A percentile compares a stretch with the other conserved stretches of the same genome.
Conservation (phyloP, 805 yeast genomes). For the Vanderwaltozyma verrucispora region DNA sequence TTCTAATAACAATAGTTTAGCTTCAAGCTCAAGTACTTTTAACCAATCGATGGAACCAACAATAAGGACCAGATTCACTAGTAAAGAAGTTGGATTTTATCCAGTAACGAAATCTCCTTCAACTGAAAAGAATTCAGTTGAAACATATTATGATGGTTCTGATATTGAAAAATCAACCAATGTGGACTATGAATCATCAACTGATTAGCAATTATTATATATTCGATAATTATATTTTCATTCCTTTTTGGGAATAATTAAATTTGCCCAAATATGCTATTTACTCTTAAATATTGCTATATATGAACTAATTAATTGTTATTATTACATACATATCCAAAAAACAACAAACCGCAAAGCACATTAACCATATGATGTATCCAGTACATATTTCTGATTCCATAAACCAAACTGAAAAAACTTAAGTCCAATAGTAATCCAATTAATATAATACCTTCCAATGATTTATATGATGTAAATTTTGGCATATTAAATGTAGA, state of each 20-base stretch:
- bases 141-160: neutral
- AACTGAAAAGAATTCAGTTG: neutral
- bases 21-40: neutral
- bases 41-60: conserved; percentile 2
- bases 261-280: neutral
- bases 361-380: conserved; percentile 67
- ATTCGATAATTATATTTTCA: too few species aligned
- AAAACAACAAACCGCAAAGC: conserved; percentile 35
- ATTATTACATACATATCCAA: neutral
- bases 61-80: neutral
- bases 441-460: conserved; percentile 28
- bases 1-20: conserved; percentile 4
- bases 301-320: neutral
- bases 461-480: conserved; percentile 9
- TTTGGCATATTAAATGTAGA: conserved; percentile 39
- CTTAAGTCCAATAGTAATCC: conserved; percentile 41
- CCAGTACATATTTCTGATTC: conserved; percentile 77
- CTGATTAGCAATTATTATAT: too few species aligned
- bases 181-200: neutral
- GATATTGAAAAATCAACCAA: neutral
- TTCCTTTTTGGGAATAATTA: too few species aligned
- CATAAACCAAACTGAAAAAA: conserved; percentile 57
- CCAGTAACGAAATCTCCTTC: conserved; percentile 1
- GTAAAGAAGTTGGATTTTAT: conserved; percentile 8
- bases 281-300: neutral